phyloP scores from a whole-genome alignment of 257 asterid species.

The Datura wrightii region DNA sequence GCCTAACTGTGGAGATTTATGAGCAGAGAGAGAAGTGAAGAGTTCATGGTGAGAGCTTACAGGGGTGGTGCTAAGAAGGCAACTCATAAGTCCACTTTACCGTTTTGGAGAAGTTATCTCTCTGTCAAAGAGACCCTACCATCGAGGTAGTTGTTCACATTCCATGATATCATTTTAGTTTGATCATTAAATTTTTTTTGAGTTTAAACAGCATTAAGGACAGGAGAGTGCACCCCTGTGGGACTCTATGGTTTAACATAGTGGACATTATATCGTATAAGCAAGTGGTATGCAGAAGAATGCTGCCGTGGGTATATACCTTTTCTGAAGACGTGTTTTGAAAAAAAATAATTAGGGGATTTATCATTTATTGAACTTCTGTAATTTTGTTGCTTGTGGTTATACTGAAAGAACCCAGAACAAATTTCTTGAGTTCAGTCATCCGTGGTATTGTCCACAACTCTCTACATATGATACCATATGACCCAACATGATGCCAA shows the following conservation, averaged over 20 bases:
- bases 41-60: constrained; percentile 91
- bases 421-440: constrained; percentile 24
- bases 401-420: not conserved
- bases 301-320: not conserved
- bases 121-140: constrained; percentile 89
- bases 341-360: not conserved
- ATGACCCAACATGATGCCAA: constrained; percentile 21
- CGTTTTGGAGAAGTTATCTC: constrained; percentile 82
- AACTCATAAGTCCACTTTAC: constrained; percentile 77
- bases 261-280: not conserved
- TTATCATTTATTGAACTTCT: not conserved
- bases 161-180: not conserved
- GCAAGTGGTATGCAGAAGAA: constrained; percentile 11
- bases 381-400: not conserved
- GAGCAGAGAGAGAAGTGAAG: constrained; percentile 91
- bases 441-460: constrained; percentile 5
- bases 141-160: constrained; percentile 60
- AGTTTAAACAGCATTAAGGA: not conserved
- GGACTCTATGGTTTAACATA: not conserved
- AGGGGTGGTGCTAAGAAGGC: constrained; percentile 89
- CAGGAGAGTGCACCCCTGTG: not conserved
- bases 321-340: constrained; percentile 6
- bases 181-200: not conserved
- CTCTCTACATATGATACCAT: not conserved
- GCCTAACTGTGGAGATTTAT: constrained; percentile 23